These are phyloP conservation scores for Tephrocybe sp. DNA, from an alignment of 768 basidiomycete genomes.

Conservation along the genomic window DNA sequence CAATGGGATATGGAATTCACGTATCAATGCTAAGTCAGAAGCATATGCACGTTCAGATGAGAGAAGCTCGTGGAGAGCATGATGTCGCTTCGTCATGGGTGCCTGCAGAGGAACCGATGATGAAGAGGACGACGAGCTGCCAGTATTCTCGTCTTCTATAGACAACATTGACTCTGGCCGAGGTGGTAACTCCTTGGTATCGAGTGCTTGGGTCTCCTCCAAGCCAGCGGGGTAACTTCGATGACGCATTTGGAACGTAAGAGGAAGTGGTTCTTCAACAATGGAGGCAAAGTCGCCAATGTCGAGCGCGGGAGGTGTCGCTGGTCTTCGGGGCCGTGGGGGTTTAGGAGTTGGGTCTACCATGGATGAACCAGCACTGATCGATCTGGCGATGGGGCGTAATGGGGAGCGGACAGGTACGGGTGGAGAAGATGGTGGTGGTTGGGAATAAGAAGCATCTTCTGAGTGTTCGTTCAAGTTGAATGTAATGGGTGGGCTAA, in stretches of 20 bases:
- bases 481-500: constrained; percentile 32
- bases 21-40: constrained; percentile 76
- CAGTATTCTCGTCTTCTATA: constrained; percentile 20
- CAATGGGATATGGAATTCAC: constrained; percentile 75
- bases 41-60: constrained; percentile 81
- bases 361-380: constrained; percentile 16
- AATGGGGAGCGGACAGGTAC: constrained; percentile 36
- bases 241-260: constrained; percentile 24
- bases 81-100: constrained; percentile 65
- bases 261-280: constrained; percentile 17
- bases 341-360: constrained; percentile 8
- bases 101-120: constrained; percentile 20
- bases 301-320: constrained; percentile 20
- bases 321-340: constrained; percentile 16
- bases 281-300: constrained; percentile 25
- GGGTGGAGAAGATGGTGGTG: constrained; percentile 24
- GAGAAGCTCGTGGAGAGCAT: constrained; percentile 75
- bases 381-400: constrained; percentile 29
- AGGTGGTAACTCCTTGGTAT: constrained; percentile 20
- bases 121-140: constrained; percentile 21
- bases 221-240: constrained; percentile 25
- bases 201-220: constrained; percentile 16
- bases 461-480: constrained; percentile 18
- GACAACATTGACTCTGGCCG: constrained; percentile 27
- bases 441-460: constrained; percentile 25